These are phyloP conservation scores for Lathyrus aphaca DNA, from an alignment of 306 rosid genomes.

Conservation along the genomic window DNA sequence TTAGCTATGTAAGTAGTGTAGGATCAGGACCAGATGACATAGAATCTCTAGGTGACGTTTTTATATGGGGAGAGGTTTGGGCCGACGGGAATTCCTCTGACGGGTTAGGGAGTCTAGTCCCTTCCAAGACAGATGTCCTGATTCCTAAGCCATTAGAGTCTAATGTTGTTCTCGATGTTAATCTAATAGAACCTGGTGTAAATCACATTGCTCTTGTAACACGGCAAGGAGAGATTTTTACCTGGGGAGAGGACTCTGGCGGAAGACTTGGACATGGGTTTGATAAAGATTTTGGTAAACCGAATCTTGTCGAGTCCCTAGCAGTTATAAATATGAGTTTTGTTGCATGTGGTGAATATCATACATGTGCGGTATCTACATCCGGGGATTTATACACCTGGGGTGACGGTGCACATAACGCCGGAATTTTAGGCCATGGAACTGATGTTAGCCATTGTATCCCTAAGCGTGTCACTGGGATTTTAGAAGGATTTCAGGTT, in stretches of 20 bases:
- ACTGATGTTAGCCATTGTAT: slow-evolving; percentile 78
- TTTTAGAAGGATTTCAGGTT: slow-evolving; percentile 87
- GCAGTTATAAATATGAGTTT: slow-evolving; percentile 58
- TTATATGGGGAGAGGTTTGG: slow-evolving; percentile 92
- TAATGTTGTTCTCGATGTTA: slow-evolving; percentile 87
- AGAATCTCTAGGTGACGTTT: slow-evolving; percentile 94
- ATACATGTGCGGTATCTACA: slow-evolving; percentile 78
- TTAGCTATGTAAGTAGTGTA: slow-evolving; percentile 72
- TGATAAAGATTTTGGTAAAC: slow-evolving; percentile 65
- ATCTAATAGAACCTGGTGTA: slow-evolving; percentile 79
- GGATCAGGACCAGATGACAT: slow-evolving; percentile 91
- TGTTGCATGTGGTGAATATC: slow-evolving; percentile 92
- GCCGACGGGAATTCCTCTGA: slow-evolving; percentile 59
- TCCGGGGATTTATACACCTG: slow-evolving; percentile 86
- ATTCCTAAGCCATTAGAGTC: slow-evolving; percentile 83
- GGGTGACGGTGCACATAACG: slow-evolving; percentile 86
- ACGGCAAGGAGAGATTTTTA: slow-evolving; percentile 95
- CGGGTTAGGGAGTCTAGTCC: slow-evolving; percentile 53
- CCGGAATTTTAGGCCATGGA: slow-evolving; percentile 94
- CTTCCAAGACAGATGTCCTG: slow-evolving; percentile 62
- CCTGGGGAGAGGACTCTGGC: slow-evolving; percentile 97
- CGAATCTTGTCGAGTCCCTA: slow-evolving; percentile 79
- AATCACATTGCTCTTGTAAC: slow-evolving; percentile 82
- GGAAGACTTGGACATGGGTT: slow-evolving; percentile 94
- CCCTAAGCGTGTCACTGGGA: slow-evolving; percentile 71